Percentiles rank a stretch among this genome's conserved stretches.
These are phyloP conservation scores for Leucosporidium yakuticum DNA, from an alignment of 768 basidiomycete genomes.

Conservation along the genomic window DNA sequence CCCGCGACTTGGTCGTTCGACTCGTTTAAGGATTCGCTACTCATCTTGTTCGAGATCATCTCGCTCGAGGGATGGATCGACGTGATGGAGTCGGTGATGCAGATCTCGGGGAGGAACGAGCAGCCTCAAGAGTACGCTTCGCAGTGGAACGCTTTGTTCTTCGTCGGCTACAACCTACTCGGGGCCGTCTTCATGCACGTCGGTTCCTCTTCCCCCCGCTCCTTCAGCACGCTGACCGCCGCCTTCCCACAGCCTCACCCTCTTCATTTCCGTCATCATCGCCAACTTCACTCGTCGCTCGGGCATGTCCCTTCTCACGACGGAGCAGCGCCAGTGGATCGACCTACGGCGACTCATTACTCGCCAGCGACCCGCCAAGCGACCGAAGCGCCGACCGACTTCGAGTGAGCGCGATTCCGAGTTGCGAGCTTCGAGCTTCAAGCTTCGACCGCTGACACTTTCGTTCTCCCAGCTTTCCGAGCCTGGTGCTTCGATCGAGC, in stretches of 20 bases:
- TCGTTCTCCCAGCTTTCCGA: constrained; percentile 45
- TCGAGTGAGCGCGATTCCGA: neutral
- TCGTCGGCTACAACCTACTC: constrained; percentile 82
- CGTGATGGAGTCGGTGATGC: constrained; percentile 73
- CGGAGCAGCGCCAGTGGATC: constrained; percentile 87
- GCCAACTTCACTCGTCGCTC: constrained; percentile 83
- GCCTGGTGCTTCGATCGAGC: constrained; percentile 91
- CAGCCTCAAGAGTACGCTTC: constrained; percentile 69
- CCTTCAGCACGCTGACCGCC: constrained; percentile 41
- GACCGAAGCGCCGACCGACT: constrained; percentile 61
- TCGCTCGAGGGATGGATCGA: constrained; percentile 97
- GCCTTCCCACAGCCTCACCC: constrained; percentile 19
- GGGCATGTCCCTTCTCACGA: constrained; percentile 76
- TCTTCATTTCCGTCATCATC: constrained; percentile 64
- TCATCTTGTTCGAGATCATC: constrained; percentile 93
- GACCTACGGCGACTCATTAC: constrained; percentile 82
- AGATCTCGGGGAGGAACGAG: constrained; percentile 60
- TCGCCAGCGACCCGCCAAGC: constrained; percentile 76
- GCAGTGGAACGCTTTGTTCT: constrained; percentile 81
- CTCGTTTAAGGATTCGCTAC: constrained; percentile 68
- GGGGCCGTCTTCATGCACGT: constrained; percentile 75
- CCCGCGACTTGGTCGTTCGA: constrained; percentile 89
- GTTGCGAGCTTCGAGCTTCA: constrained; percentile 25
- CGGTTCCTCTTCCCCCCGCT: neutral
- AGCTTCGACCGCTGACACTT: neutral